Evolutionary conservation across 164 flowering plant species (phyloP).

Genomic region (Paratinospora sagittata): DNA sequence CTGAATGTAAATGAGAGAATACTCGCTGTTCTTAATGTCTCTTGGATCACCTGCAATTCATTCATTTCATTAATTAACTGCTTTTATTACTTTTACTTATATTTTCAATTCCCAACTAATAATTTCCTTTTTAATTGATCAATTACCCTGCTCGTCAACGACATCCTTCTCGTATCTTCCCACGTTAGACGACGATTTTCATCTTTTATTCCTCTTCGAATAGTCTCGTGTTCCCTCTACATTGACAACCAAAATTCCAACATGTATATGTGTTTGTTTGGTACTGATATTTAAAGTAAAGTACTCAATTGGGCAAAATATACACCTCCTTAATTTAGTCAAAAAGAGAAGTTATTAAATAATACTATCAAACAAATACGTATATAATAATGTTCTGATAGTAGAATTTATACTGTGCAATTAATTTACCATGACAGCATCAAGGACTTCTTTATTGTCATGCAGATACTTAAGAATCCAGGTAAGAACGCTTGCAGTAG

Average conservation of each 20-base stretch:
- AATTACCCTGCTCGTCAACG: slow-evolving; percentile 61
- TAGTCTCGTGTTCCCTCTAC: slow-evolving; percentile 74
- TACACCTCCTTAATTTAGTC: no score
- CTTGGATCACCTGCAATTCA: slow-evolving; percentile 61
- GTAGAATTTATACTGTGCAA: no score
- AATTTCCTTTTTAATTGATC: background rate
- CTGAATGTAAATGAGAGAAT: slow-evolving; percentile 81
- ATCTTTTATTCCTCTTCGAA: slow-evolving; percentile 27
- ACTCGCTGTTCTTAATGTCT: slow-evolving; percentile 66
- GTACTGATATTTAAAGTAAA: no score
- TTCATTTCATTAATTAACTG: background rate
- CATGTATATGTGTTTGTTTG: no score
- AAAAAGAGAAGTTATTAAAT: no score
- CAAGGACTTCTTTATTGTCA: slow-evolving; percentile 46
- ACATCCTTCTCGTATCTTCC: slow-evolving; percentile 74
- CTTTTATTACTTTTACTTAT: background rate
- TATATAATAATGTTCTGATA: no score
- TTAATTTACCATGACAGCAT: slow-evolving; percentile 58
- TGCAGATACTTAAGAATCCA: slow-evolving; percentile 70
- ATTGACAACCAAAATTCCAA: background rate
- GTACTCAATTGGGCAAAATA: no score
- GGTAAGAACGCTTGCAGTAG: slow-evolving; percentile 72
- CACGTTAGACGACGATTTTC: slow-evolving; percentile 56
- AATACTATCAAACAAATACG: no score
- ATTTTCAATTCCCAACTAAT: no score